A percentile compares a stretch with the other conserved stretches of the same genome.
Evolutionary conservation across 2,329 filamentous ascomycete genomes (phyloP).

Genomic region (Hymenoscyphus scutula): DNA sequence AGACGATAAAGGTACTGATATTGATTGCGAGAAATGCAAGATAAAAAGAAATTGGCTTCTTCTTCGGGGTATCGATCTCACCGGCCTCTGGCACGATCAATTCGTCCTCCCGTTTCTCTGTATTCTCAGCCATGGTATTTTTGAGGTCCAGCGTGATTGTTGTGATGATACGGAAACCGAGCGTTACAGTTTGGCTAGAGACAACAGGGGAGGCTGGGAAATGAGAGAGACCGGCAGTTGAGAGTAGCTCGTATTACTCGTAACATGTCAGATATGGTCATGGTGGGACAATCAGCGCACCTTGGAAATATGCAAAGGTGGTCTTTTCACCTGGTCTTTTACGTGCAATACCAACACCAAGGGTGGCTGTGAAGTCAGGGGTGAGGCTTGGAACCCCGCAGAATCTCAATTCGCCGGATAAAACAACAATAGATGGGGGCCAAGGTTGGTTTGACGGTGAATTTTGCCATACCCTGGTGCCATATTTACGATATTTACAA

Average conservation of each 20-base stretch:
- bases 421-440: background rate
- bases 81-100: background rate
- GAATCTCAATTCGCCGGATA: background rate
- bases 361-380: background rate
- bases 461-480: too few relatives aligned
- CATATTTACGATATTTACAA: too few relatives aligned
- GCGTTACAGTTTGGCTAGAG: background rate
- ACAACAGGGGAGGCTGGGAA: too few relatives aligned
- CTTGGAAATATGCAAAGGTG: too few relatives aligned
- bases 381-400: background rate
- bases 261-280: background rate
- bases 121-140: background rate
- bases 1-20: background rate
- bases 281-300: too few relatives aligned
- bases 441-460: background rate
- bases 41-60: background rate
- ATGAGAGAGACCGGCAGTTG: background rate
- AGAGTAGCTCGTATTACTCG: background rate
- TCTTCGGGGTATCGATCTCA: background rate
- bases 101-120: background rate
- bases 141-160: background rate
- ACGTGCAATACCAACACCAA: background rate
- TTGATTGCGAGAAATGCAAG: slow-evolving; percentile 7
- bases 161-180: background rate
- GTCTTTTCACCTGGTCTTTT: background rate